A percentile compares a stretch with the other conserved stretches of the same genome.
phyloP scores from a whole-genome alignment of 1,284 basidiomycete species.

The Peniophora sp. region DNA sequence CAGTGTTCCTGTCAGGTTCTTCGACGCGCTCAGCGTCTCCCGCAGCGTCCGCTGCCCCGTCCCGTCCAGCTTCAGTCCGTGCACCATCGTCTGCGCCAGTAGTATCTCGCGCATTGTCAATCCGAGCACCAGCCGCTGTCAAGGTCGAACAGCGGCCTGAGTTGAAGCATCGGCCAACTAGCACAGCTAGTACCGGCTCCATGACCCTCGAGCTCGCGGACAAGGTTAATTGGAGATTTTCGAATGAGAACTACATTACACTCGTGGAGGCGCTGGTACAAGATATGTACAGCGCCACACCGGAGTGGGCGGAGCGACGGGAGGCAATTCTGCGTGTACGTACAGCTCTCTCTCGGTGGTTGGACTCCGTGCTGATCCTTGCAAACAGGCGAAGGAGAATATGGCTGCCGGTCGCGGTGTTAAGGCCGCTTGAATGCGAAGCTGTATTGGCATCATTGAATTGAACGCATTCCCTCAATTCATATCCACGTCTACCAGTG shows the following conservation, averaged over 20 bases:
- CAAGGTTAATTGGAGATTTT: constrained; percentile 3
- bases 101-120: not conserved
- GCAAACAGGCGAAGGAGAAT: not conserved
- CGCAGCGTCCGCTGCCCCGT: not conserved
- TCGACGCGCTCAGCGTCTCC: not conserved
- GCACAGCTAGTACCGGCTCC: constrained; percentile 11
- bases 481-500: no score
- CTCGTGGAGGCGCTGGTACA: constrained; percentile 22
- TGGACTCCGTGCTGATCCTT: not conserved
- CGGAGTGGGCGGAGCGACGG: constrained; percentile 55
- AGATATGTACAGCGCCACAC: constrained; percentile 44
- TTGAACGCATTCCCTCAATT: no score
- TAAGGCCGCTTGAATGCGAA: no score
- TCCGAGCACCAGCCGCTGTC: not conserved
- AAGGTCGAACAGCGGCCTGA: not conserved
- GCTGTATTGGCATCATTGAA: no score
- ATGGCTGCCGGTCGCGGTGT: no score
- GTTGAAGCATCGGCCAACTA: constrained; percentile 1
- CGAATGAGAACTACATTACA: constrained; percentile 8
- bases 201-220: constrained; percentile 12
- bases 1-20: not conserved
- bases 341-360: not conserved
- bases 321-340: constrained; percentile 32
- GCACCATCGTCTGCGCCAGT: not conserved
- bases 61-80: not conserved